Evolutionary conservation across 1,284 basidiomycete species (phyloP), one percentile per base, ranked within the genome.

Genomic region (Trichosporon ovoides): DNA sequence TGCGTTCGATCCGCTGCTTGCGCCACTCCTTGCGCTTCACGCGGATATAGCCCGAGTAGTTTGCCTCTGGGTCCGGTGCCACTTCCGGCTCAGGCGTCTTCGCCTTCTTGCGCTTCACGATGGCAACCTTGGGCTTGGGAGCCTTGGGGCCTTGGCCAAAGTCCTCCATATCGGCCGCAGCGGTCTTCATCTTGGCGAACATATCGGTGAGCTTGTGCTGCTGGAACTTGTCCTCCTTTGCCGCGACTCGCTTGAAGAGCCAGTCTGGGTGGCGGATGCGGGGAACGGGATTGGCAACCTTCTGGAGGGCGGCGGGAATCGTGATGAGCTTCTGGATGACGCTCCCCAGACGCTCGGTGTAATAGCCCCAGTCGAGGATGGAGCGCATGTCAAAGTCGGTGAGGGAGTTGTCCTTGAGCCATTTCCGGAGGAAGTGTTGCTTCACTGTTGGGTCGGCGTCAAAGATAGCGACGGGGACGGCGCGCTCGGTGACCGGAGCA

Each of bases 261-360:
- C 96, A 98, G 74, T 99, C 96, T 0, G 96, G 96, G 78, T 99
- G 96, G 13, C 87, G 86, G 60, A 99, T 88, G 19, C 96, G 86
- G 13, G 95, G 91, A 1, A 98, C 96, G 0, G 96, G 96, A 72
- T 99, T 99, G 11, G 88, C 78, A 37, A 99, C 90, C 71, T 94
- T 94, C 76, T 99, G 96, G 85, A 98, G 89, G 0, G 96, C 96
- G 5, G 96, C 96, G 9, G 96, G 96, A 68, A 99, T 99, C 3
- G 96, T 99, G 77, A 99, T 98, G 56, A 99, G 82, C 73, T 99
- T 99, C 79, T 98, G 96, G 60, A 99, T 94, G 65, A 98, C 96
- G 1, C 93, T 95, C 10, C 96, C 96, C 35, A 99, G 80, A 22
- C 96, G 88, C 71, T 98, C 96, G 69, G 97, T 96, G 79, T 98